Conservation (phyloP, 169 alveolate genomes). For the Cryptosporidium tyzzeri region DNA sequence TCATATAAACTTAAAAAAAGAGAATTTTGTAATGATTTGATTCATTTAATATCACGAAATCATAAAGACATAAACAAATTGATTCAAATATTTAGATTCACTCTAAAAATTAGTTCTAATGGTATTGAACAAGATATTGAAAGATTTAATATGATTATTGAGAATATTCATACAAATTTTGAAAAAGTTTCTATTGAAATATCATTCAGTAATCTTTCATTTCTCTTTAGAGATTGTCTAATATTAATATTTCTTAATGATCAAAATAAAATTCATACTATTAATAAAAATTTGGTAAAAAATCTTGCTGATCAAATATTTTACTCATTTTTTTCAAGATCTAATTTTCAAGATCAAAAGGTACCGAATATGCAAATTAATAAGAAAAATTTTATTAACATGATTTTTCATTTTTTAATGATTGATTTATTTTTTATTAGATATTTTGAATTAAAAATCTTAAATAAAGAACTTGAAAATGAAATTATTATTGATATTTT, state of each 20-base stretch:
- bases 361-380: neutral
- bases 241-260: slow-evolving; percentile 22
- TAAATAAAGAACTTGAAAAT: neutral
- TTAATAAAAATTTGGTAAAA: neutral
- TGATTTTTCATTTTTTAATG: slow-evolving; percentile 32
- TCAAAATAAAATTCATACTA: neutral
- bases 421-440: slow-evolving; percentile 30
- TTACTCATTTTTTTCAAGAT: slow-evolving; percentile 1
- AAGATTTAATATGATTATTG: neutral
- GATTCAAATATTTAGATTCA: slow-evolving; percentile 20
- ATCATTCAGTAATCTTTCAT: slow-evolving; percentile 22
- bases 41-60: neutral
- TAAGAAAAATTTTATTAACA: neutral
- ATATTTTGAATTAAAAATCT: slow-evolving; percentile 4
- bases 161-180: neutral
- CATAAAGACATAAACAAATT: neutral
- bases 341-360: neutral
- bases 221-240: slow-evolving; percentile 28
- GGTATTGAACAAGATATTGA: neutral
- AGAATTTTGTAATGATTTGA: neutral
- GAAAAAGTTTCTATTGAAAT: neutral
- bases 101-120: neutral
- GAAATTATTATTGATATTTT: slow-evolving; percentile 1
- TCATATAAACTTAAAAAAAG: neutral
- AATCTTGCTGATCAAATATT: slow-evolving; percentile 5